phyloP scores from a whole-genome alignment of 1,139 yeast species.

The Kodamaea sp. region DNA sequence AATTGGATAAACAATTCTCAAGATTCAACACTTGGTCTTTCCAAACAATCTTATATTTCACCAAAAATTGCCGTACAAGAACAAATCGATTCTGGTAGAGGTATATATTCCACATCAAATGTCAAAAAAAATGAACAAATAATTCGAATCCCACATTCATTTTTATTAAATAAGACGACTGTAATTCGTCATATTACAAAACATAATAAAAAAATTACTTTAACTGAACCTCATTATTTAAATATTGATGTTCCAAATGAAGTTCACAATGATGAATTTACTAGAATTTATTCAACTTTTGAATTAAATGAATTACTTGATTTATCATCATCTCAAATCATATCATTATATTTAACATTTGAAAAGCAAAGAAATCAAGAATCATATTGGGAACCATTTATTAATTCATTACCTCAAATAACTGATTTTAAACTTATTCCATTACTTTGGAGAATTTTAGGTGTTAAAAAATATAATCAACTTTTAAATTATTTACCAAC shows the following conservation, averaged over 20 bases:
- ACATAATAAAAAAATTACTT: constrained; percentile 17
- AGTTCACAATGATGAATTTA: constrained; percentile 17
- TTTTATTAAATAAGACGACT: constrained; percentile 59
- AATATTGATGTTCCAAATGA: constrained; percentile 21
- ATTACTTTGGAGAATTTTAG: constrained; percentile 45
- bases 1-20: background rate
- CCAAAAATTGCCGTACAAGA: constrained; percentile 28
- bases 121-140: constrained; percentile 42
- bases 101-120: constrained; percentile 43
- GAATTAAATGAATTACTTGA: constrained; percentile 25
- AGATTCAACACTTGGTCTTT: background rate
- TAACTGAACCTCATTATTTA: constrained; percentile 21
- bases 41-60: constrained; percentile 23
- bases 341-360: constrained; percentile 45
- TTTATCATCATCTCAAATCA: constrained; percentile 46
- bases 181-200: constrained; percentile 39
- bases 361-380: constrained; percentile 34
- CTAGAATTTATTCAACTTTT: constrained; percentile 32
- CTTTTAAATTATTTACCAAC: constrained; percentile 39
- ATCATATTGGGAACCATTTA: constrained; percentile 66
- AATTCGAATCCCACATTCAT: constrained; percentile 55
- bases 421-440: constrained; percentile 50
- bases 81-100: constrained; percentile 53
- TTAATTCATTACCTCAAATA: constrained; percentile 51
- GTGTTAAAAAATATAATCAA: constrained; percentile 20